A percentile compares a stretch with the other conserved stretches of the same genome.
These are phyloP conservation scores for Neonectria hederae DNA, from an alignment of 2,329 filamentous ascomycete genomes.

Conservation along the genomic window DNA sequence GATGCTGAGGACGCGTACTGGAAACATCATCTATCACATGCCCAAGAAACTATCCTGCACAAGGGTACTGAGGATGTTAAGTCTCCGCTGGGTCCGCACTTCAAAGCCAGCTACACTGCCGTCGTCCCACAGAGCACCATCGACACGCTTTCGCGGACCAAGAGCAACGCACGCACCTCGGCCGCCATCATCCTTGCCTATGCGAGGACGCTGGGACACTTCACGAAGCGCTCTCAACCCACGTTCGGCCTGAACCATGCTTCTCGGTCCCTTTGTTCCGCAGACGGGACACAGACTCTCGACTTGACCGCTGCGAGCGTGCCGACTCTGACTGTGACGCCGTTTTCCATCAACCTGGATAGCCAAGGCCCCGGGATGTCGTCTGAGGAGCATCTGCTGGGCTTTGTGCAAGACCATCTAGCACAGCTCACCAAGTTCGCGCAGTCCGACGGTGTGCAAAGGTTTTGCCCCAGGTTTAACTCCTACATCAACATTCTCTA, in stretches of 20 bases:
- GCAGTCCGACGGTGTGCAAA: conserved; percentile 13
- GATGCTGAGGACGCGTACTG: neutral
- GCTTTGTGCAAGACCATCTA: conserved; percentile 17
- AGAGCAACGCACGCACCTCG: conserved; percentile 12
- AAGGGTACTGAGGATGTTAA: neutral
- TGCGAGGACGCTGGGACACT: conserved; percentile 10
- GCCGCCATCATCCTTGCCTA: conserved; percentile 23
- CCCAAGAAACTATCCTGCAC: neutral
- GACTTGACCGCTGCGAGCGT: conserved; percentile 14
- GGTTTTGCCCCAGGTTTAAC: conserved; percentile 19
- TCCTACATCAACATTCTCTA: conserved; percentile 24
- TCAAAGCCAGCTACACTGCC: conserved; percentile 8
- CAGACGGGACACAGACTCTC: conserved; percentile 16
- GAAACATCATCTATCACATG: neutral
- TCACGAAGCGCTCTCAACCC: conserved; percentile 5
- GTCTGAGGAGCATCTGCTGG: neutral
- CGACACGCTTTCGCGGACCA: neutral
- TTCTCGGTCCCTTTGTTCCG: conserved; percentile 16
- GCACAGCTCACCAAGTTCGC: conserved; percentile 26
- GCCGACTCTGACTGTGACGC: conserved; percentile 15
- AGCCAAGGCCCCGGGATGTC: neutral
- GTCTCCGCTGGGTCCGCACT: conserved; percentile 15
- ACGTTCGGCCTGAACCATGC: conserved; percentile 23
- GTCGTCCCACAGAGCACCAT: neutral
- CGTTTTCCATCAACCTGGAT: conserved; percentile 13